Percentiles rank a stretch among this genome's conserved stretches.
Evolutionary conservation across 768 basidiomycete genomes (phyloP).

Genomic region (Xerocomellus chrysenteron): DNA sequence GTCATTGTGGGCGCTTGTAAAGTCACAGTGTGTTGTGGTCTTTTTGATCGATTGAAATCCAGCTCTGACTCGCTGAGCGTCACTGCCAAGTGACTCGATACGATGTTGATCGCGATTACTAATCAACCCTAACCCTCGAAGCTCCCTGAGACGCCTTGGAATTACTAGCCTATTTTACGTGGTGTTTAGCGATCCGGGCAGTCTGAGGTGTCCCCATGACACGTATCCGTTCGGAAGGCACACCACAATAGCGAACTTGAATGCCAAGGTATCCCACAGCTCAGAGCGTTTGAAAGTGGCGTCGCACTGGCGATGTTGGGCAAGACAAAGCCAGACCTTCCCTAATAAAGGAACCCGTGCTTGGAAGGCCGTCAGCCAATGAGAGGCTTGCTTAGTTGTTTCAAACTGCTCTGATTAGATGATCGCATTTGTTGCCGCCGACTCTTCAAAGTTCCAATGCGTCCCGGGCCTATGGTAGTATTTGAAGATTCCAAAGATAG

Average conservation of each 20-base stretch:
- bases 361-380: no score
- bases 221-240: no score
- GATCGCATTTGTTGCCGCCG: neutral
- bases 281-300: no score
- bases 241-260: neutral
- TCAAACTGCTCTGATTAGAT: no score
- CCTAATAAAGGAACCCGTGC: no score
- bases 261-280: neutral
- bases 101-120: slow-evolving; percentile 9
- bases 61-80: slow-evolving; percentile 6
- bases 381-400: no score
- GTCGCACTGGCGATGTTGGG: no score
- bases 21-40: neutral
- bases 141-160: no score
- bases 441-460: neutral
- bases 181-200: neutral
- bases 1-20: slow-evolving; percentile 37
- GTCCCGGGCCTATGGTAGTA: neutral
- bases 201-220: no score
- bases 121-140: slow-evolving; percentile 2
- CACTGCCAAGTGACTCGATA: neutral
- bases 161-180: neutral
- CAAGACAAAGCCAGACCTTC: no score
- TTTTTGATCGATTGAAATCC: slow-evolving; percentile 2
- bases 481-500: slow-evolving; percentile 9